Conservation (phyloP, 2,329 filamentous ascomycete genomes). For the Aspergillus sp. region DNA sequence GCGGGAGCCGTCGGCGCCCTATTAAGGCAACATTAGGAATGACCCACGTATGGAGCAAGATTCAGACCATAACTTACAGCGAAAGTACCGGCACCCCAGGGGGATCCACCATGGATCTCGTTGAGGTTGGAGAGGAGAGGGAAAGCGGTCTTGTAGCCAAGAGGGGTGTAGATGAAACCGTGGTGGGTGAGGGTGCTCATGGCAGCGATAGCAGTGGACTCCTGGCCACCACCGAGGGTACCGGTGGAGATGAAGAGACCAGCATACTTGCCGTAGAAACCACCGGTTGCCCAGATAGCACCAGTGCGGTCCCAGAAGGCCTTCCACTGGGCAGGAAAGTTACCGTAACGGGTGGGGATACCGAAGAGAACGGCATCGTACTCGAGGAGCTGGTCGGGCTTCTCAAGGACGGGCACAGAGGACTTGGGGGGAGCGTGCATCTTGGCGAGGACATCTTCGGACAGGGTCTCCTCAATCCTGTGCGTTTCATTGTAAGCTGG, state of each 20-base stretch:
- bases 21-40: constrained; percentile 18
- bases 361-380: constrained; percentile 94
- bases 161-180: constrained; percentile 93
- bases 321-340: constrained; percentile 97
- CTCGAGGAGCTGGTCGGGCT: constrained; percentile 64
- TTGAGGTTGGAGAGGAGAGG: constrained; percentile 68
- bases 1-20: constrained; percentile 76
- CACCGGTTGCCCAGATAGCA: constrained; percentile 77
- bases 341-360: constrained; percentile 94
- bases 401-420: constrained; percentile 66
- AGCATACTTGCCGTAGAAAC: constrained; percentile 84
- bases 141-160: constrained; percentile 87
- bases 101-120: constrained; percentile 82
- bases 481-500: constrained; percentile 16
- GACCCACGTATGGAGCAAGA: neutral
- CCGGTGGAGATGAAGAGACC: constrained; percentile 91
- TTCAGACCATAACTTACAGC: constrained; percentile 54
- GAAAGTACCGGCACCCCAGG: constrained; percentile 96
- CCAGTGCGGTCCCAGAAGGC: constrained; percentile 83
- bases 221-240: constrained; percentile 85
- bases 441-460: constrained; percentile 80
- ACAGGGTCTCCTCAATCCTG: constrained; percentile 82
- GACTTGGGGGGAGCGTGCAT: constrained; percentile 86
- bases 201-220: constrained; percentile 78
- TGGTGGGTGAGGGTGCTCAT: constrained; percentile 91